phyloP scores from a whole-genome alignment of 2,329 filamentous ascomycete species.

The Phialemoniopsis sp. region DNA sequence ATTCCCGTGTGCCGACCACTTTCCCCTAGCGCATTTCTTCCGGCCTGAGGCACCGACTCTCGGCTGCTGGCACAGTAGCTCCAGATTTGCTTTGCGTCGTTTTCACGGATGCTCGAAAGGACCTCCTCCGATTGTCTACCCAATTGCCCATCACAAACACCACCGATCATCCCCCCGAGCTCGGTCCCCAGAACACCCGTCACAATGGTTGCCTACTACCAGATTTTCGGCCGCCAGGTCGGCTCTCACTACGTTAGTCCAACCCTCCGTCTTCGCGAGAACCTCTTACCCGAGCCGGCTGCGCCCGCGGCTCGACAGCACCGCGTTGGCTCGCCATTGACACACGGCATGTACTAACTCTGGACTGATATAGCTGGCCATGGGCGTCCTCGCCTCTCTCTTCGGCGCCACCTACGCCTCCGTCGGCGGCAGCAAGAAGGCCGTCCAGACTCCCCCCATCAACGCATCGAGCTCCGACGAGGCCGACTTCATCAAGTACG shows the following conservation, averaged over 20 bases:
- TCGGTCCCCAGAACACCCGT: slow-evolving; percentile 16
- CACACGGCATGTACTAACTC: slow-evolving; percentile 7
- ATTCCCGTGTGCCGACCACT: too few relatives aligned
- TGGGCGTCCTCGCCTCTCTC: slow-evolving; percentile 48
- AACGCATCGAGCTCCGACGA: slow-evolving; percentile 59
- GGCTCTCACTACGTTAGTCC: slow-evolving; percentile 57
- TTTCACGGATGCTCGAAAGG: too few relatives aligned
- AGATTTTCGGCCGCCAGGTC: slow-evolving; percentile 54
- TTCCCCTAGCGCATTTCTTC: too few relatives aligned
- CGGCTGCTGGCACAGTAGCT: too few relatives aligned
- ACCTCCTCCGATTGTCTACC: not conserved
- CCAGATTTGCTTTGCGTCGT: too few relatives aligned
- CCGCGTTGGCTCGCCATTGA: slow-evolving; percentile 4
- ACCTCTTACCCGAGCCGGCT: not conserved
- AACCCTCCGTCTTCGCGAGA: slow-evolving; percentile 7
- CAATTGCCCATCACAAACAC: slow-evolving; percentile 15
- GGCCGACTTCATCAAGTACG: slow-evolving; percentile 63
- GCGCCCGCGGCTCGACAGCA: not conserved
- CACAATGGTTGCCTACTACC: slow-evolving; percentile 49
- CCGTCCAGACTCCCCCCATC: slow-evolving; percentile 49
- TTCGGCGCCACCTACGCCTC: slow-evolving; percentile 44
- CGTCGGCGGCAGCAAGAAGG: slow-evolving; percentile 39
- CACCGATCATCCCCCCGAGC: slow-evolving; percentile 19
- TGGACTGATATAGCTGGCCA: slow-evolving; percentile 44
- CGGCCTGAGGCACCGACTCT: too few relatives aligned